Percentiles rank a stretch among this genome's conserved stretches.
Conservation (phyloP, 73 alveolate genomes). For the Blepharisma japonicum region DNA sequence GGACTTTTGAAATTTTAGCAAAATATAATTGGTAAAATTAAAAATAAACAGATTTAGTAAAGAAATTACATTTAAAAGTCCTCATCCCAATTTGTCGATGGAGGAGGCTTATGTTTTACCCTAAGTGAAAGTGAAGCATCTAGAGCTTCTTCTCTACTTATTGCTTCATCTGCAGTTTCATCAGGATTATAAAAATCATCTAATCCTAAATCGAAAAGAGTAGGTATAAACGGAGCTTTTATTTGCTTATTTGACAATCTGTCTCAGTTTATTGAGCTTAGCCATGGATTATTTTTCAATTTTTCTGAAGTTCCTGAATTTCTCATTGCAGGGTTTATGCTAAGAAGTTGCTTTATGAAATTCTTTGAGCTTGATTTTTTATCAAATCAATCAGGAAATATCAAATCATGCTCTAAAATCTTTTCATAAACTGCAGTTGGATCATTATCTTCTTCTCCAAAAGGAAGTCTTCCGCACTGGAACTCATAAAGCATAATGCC, state of each 20-base stretch:
- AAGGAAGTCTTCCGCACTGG: constrained; percentile 45
- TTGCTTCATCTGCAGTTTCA: no score
- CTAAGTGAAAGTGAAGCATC: no score
- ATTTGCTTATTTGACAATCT: background rate
- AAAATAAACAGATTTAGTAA: no score
- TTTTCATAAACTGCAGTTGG: constrained; percentile 17
- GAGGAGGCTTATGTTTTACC: no score
- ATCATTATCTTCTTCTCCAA: constrained; percentile 30
- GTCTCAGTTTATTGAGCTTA: background rate
- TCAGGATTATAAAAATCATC: no score
- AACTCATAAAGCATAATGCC: constrained; percentile 55
- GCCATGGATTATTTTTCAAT: constrained; percentile 1
- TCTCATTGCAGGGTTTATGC: background rate
- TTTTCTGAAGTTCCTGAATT: background rate
- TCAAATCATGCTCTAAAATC: constrained; percentile 1
- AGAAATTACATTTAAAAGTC: no score
- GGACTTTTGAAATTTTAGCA: no score
- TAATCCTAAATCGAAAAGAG: no score
- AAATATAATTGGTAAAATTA: no score
- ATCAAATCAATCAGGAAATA: constrained; percentile 21
- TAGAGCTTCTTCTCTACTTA: no score
- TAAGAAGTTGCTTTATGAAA: constrained; percentile 25
- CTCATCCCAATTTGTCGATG: no score
- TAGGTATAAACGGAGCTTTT: constrained; percentile 20
- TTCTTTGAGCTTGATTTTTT: constrained; percentile 10